phyloP scores from a whole-genome alignment of 306 rosid species.

The Quercus alba region DNA sequence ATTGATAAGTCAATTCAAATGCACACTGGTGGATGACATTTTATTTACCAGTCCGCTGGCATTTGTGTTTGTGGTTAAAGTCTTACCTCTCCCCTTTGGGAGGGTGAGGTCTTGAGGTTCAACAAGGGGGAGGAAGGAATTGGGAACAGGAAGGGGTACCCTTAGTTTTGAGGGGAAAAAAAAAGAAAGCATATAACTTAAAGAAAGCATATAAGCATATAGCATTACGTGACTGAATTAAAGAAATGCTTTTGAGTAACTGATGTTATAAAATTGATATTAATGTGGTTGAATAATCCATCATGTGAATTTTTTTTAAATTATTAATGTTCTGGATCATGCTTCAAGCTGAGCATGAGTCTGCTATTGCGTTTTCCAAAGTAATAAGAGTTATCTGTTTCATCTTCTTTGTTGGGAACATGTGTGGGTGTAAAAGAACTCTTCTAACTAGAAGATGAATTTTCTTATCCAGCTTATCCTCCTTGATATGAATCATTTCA shows the following conservation, averaged over 20 bases:
- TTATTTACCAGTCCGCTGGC: background rate
- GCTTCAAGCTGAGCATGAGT: background rate
- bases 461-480: conserved; percentile 11
- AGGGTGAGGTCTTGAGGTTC: background rate
- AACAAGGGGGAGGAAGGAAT: background rate
- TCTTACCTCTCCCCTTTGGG: background rate
- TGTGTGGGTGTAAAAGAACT: background rate
- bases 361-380: background rate
- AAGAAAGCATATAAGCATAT: background rate
- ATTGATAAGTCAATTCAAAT: too few species aligned
- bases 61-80: background rate
- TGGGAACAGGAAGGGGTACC: background rate
- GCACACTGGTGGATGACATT: background rate
- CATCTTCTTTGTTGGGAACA: conserved; percentile 6
- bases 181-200: background rate
- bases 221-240: background rate
- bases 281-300: background rate
- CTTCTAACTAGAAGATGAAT: background rate
- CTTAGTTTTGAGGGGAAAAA: background rate
- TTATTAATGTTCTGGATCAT: background rate
- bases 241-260: too few species aligned
- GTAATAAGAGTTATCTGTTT: background rate
- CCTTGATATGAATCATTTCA: conserved; percentile 28
- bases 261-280: too few species aligned
- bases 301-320: background rate